These are phyloP conservation scores for Discostella stelligeroides DNA, from an alignment of 108 stramenopile genomes.

Conservation along the genomic window DNA sequence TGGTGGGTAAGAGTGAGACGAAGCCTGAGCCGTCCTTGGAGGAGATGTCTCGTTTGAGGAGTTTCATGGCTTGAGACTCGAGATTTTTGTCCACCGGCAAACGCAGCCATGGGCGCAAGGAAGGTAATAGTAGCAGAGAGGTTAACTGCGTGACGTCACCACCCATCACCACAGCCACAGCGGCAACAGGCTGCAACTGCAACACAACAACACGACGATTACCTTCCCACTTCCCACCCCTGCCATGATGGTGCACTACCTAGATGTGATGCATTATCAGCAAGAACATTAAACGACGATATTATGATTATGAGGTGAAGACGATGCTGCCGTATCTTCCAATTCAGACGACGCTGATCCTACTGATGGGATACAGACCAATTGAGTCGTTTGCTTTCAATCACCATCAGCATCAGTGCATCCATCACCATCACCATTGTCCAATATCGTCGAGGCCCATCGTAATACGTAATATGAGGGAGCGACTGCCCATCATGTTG, in stretches of 20 bases:
- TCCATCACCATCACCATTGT: neutral
- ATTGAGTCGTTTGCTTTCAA: slow-evolving; percentile 6
- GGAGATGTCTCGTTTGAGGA: slow-evolving; percentile 75
- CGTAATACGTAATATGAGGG: neutral
- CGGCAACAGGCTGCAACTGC: too few relatives aligned
- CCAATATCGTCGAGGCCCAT: too few relatives aligned
- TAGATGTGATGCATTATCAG: neutral
- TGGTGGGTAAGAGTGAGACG: slow-evolving; percentile 86
- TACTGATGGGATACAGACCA: neutral
- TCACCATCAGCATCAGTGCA: slow-evolving; percentile 1
- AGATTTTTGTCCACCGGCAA: too few relatives aligned
- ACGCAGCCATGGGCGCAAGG: too few relatives aligned
- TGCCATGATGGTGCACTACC: too few relatives aligned
- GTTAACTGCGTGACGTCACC: too few relatives aligned
- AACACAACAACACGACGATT: too few relatives aligned
- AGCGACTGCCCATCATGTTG: neutral
- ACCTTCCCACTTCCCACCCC: neutral
- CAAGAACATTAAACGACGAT: neutral
- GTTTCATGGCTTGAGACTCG: slow-evolving; percentile 67
- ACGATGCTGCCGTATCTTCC: neutral
- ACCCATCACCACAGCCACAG: too few relatives aligned
- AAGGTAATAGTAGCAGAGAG: too few relatives aligned
- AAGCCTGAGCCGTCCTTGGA: slow-evolving; percentile 89
- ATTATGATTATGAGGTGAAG: too few relatives aligned
- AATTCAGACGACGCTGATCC: neutral